A percentile compares a stretch with the other conserved stretches of the same genome.
These are phyloP conservation scores for Thraustochytrium striatum DNA, from an alignment of 352 stramenopile genomes.

Conservation along the genomic window DNA sequence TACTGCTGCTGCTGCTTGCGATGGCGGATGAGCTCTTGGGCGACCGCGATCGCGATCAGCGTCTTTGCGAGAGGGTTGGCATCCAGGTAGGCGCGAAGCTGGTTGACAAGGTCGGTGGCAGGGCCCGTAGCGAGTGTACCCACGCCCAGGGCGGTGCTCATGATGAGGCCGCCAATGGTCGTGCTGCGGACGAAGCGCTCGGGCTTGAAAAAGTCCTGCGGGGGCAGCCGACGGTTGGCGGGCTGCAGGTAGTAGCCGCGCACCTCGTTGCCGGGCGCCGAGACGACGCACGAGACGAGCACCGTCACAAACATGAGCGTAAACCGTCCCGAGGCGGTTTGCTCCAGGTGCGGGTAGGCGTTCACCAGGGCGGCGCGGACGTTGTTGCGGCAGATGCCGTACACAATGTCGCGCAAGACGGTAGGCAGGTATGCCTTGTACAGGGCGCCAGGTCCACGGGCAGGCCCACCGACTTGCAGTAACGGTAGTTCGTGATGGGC, in stretches of 20 bases:
- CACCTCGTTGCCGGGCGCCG: conserved; percentile 34
- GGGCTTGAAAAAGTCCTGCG: conserved; percentile 46
- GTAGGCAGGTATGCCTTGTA: conserved; percentile 47
- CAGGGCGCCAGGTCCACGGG: conserved; percentile 19
- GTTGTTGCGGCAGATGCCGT: conserved; percentile 13
- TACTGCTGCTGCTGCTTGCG: too few species aligned
- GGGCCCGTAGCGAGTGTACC: conserved; percentile 14
- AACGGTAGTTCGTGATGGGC: conserved; percentile 42
- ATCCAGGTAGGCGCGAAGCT: conserved; percentile 27
- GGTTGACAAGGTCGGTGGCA: conserved; percentile 29
- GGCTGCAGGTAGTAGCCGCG: conserved; percentile 47
- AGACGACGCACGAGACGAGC: conserved; percentile 24
- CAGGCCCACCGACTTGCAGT: conserved; percentile 36
- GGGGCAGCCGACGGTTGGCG: conserved; percentile 5
- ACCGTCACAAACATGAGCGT: conserved; percentile 26
- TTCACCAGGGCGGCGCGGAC: background rate
- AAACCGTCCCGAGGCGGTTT: conserved; percentile 3
- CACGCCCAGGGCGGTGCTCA: conserved; percentile 24
- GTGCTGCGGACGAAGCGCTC: conserved; percentile 36
- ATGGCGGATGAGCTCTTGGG: conserved; percentile 9
- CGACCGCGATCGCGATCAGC: conserved; percentile 28
- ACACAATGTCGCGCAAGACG: conserved; percentile 29
- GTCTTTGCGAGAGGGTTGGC: conserved; percentile 31
- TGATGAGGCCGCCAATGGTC: conserved; percentile 42
- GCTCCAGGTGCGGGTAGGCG: conserved; percentile 5